Evolutionary conservation across 352 stramenopile genomes (phyloP).

Genomic region (Phytopythium chamaehyphon): DNA sequence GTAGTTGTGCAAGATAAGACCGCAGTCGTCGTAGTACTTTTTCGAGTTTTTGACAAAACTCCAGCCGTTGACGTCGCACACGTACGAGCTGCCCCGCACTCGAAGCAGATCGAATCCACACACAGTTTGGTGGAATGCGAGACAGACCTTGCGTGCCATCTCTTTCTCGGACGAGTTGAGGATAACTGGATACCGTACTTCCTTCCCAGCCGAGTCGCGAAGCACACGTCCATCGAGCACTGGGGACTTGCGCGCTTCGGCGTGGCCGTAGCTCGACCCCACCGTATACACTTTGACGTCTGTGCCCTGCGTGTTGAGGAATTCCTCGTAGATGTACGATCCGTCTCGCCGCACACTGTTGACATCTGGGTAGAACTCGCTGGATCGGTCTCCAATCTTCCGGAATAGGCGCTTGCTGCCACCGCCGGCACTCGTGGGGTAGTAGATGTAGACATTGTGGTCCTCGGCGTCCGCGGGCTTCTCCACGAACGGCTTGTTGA

Average conservation of each 20-base stretch:
- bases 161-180: conserved; percentile 98
- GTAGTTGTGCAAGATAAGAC: conserved; percentile 92
- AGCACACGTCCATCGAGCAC: conserved; percentile 95
- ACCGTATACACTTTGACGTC: conserved; percentile 99
- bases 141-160: conserved; percentile 92
- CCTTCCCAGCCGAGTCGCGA: conserved; percentile 96
- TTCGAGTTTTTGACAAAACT: conserved; percentile 98
- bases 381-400: conserved; percentile 93
- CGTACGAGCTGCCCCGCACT: conserved; percentile 90
- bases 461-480: conserved; percentile 99
- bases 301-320: conserved; percentile 99
- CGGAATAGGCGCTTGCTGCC: conserved; percentile 99
- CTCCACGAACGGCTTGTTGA: conserved; percentile 99
- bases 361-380: conserved; percentile 96
- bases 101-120: conserved; percentile 99
- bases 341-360: conserved; percentile 95
- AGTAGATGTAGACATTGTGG: conserved; percentile 99
- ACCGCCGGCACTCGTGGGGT: conserved; percentile 95
- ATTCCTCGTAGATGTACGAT: conserved; percentile 97
- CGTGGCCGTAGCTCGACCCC: conserved; percentile 97
- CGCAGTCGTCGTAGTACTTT: conserved; percentile 99
- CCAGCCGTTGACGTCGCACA: conserved; percentile 99
- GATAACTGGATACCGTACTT: conserved; percentile 99
- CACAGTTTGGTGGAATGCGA: conserved; percentile 98
- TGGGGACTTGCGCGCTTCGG: conserved; percentile 98